phyloP scores from a whole-genome alignment of 805 yeast species.

The Metschnikowia shivogae region DNA sequence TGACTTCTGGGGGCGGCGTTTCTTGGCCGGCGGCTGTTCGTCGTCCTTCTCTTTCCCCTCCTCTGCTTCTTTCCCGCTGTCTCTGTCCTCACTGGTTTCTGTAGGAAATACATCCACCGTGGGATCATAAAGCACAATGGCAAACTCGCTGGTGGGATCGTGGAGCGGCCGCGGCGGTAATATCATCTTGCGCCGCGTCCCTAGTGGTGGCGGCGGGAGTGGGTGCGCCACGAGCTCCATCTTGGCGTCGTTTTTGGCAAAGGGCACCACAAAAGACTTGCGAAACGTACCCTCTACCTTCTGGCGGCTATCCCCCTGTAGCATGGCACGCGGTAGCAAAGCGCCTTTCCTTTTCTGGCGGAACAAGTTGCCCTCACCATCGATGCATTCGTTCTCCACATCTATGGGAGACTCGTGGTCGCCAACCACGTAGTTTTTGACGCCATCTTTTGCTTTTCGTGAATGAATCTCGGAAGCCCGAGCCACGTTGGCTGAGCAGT shows the following conservation, averaged over 20 bases:
- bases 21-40: constrained; percentile 19
- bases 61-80: too few species aligned
- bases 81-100: constrained; percentile 16
- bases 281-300: constrained; percentile 34
- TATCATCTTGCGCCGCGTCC: constrained; percentile 65
- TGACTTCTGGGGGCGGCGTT: constrained; percentile 54
- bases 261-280: constrained; percentile 61
- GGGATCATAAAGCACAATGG: constrained; percentile 93
- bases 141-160: constrained; percentile 90
- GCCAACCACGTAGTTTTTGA: constrained; percentile 29
- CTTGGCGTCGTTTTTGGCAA: constrained; percentile 36
- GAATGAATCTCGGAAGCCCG: constrained; percentile 2
- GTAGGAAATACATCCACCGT: constrained; percentile 64
- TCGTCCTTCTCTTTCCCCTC: constrained; percentile 20
- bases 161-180: constrained; percentile 90
- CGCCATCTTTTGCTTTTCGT: constrained; percentile 26
- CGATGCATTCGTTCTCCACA: constrained; percentile 23
- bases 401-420: constrained; percentile 9
- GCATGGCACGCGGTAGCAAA: constrained; percentile 50
- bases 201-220: constrained; percentile 76
- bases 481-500: constrained; percentile 6
- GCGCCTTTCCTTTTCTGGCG: constrained; percentile 49
- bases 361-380: constrained; percentile 29
- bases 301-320: constrained; percentile 32
- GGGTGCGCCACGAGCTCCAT: constrained; percentile 27